These are phyloP conservation scores for Arabidopsis hybrid DNA, from an alignment of 441 rosid species.

Conservation along the genomic window DNA sequence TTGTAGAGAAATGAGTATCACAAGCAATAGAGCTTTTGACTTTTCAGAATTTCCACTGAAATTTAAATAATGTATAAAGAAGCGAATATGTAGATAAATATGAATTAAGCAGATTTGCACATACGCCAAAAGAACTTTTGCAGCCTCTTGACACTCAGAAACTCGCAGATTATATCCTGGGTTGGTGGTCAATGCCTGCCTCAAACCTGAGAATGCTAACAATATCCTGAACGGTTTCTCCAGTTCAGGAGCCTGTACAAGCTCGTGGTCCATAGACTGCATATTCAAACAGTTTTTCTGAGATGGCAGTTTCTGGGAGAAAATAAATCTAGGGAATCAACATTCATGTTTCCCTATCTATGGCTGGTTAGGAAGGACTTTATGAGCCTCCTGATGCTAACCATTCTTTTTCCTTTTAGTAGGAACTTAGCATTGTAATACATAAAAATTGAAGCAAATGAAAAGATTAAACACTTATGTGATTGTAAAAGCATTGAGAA, in stretches of 20 bases:
- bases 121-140: slow-evolving; percentile 75
- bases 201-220: slow-evolving; percentile 94
- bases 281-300: slow-evolving; percentile 47
- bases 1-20: slow-evolving; percentile 10
- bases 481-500: slow-evolving; percentile 8
- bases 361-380: slow-evolving; percentile 7
- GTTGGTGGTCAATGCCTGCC: slow-evolving; percentile 79
- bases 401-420: neutral
- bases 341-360: slow-evolving; percentile 25
- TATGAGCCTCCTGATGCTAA: slow-evolving; percentile 1
- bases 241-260: slow-evolving; percentile 55
- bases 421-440: slow-evolving; percentile 1
- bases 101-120: slow-evolving; percentile 40
- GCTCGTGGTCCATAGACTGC: slow-evolving; percentile 84
- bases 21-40: neutral
- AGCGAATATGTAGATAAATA: slow-evolving; percentile 9
- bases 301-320: slow-evolving; percentile 37
- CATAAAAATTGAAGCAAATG: slow-evolving; percentile 8
- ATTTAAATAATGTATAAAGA: neutral
- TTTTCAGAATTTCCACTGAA: slow-evolving; percentile 19
- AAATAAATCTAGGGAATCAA: slow-evolving; percentile 21
- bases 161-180: slow-evolving; percentile 96
- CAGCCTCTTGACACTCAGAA: slow-evolving; percentile 93
- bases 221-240: slow-evolving; percentile 75
- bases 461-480: neutral